These are phyloP conservation scores for Phlebopus sp. DNA, from an alignment of 1,284 basidiomycete species.

Conservation along the genomic window DNA sequence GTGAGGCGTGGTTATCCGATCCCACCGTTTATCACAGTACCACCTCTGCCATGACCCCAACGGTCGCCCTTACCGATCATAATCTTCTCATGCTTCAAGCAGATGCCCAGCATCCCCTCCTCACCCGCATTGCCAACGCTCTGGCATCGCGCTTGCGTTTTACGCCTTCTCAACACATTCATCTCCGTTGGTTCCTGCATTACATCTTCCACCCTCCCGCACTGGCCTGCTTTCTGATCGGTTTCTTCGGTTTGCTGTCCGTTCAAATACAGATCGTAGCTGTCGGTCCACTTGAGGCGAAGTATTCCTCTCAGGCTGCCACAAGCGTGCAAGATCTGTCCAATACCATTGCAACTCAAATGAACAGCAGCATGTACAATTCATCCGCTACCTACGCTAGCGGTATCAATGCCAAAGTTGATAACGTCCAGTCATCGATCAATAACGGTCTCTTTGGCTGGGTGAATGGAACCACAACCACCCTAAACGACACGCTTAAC, in stretches of 20 bases:
- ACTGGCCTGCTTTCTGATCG: slow-evolving; percentile 86
- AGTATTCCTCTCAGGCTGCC: slow-evolving; percentile 59
- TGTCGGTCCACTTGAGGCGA: slow-evolving; percentile 64
- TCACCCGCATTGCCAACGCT: slow-evolving; percentile 60
- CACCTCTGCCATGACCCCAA: slow-evolving; percentile 40
- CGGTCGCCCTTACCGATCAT: slow-evolving; percentile 63
- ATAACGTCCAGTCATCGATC: slow-evolving; percentile 67
- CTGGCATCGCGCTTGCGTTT: slow-evolving; percentile 51
- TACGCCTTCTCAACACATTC: slow-evolving; percentile 56
- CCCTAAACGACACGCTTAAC: slow-evolving; percentile 79
- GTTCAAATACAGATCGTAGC: slow-evolving; percentile 84
- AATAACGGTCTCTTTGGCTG: slow-evolving; percentile 90
- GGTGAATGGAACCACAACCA: slow-evolving; percentile 89
- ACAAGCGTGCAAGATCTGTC: slow-evolving; percentile 66
- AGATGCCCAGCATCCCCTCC: slow-evolving; percentile 64
- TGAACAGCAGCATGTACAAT: slow-evolving; percentile 80
- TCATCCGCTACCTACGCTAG: slow-evolving; percentile 77
- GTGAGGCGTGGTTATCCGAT: slow-evolving; percentile 72
- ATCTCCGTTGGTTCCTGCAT: slow-evolving; percentile 78
- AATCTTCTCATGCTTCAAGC: slow-evolving; percentile 74
- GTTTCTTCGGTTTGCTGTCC: slow-evolving; percentile 86
- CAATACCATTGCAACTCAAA: slow-evolving; percentile 65
- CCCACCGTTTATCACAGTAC: slow-evolving; percentile 50
- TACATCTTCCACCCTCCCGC: slow-evolving; percentile 91
- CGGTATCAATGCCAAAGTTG: slow-evolving; percentile 71